Conservation (phyloP, 164 flowering plant genomes). For the Cinnamomum micranthum region DNA sequence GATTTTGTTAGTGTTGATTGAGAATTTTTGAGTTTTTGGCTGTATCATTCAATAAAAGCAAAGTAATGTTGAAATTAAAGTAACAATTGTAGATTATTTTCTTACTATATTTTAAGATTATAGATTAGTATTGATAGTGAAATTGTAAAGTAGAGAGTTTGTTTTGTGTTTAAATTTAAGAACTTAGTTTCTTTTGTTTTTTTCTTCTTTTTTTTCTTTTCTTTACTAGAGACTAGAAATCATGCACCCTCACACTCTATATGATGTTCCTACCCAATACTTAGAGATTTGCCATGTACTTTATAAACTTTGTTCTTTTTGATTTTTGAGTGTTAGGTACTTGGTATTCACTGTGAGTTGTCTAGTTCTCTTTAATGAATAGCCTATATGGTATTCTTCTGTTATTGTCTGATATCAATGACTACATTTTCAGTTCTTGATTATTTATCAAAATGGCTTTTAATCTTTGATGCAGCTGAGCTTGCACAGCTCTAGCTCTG, state of each 20-base stretch:
- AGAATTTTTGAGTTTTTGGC: background rate
- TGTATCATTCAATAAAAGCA: background rate
- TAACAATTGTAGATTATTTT: no score
- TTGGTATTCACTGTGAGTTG: no score
- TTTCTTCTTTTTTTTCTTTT: no score
- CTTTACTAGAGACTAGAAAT: no score
- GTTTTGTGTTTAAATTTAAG: no score
- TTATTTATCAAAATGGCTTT: no score
- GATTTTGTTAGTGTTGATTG: background rate
- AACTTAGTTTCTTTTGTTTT: no score
- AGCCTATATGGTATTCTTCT: background rate
- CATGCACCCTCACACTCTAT: no score
- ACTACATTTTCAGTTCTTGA: background rate
- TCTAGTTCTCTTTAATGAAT: no score
- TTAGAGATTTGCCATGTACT: background rate
- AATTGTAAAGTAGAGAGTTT: background rate
- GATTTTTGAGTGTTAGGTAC: no score
- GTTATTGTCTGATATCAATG: background rate
- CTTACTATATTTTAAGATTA: no score
- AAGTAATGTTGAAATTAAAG: no score
- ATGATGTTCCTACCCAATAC: background rate
- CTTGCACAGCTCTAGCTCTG: conserved; percentile 30
- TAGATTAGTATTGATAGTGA: background rate
- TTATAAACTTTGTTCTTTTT: background rate
- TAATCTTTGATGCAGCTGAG: conserved; percentile 38